phyloP scores from a whole-genome alignment of 1,139 yeast genomes.

The Hansenula anomala region DNA sequence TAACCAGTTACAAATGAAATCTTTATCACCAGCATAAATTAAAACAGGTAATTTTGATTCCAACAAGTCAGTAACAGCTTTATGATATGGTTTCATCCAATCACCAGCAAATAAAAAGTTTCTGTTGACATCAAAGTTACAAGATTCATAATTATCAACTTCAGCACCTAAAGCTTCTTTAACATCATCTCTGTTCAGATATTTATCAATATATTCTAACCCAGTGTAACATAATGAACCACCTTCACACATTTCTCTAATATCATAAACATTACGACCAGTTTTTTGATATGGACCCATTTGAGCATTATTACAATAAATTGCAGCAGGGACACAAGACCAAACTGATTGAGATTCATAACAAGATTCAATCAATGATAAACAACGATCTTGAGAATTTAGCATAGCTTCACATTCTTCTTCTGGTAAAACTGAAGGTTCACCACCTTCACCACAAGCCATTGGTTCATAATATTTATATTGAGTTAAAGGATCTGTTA shows the following conservation, averaged over 20 bases:
- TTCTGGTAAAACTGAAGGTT: constrained; percentile 67
- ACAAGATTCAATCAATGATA: constrained; percentile 74
- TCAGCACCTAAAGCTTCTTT: constrained; percentile 89
- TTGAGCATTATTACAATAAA: constrained; percentile 86
- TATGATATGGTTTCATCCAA: constrained; percentile 85
- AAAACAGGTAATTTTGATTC: constrained; percentile 62
- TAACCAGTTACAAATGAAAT: constrained; percentile 82
- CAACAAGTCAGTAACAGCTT: constrained; percentile 51
- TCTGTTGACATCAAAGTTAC: constrained; percentile 81
- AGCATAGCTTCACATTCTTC: constrained; percentile 80
- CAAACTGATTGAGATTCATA: constrained; percentile 74
- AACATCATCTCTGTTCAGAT: constrained; percentile 64
- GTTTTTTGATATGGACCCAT: constrained; percentile 86
- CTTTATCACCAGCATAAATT: constrained; percentile 83
- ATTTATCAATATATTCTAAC: constrained; percentile 60
- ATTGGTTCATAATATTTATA: constrained; percentile 87
- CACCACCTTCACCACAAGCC: constrained; percentile 97
- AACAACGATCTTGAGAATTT: constrained; percentile 73
- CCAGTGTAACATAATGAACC: constrained; percentile 73
- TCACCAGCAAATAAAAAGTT: constrained; percentile 85
- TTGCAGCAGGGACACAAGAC: constrained; percentile 90
- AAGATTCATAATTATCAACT: constrained; percentile 75
- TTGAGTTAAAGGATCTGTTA: constrained; percentile 89
- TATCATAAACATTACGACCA: constrained; percentile 91
- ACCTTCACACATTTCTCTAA: constrained; percentile 82